A percentile compares a stretch with the other conserved stretches of the same genome.
These are phyloP conservation scores for Entomortierella parvispora DNA, from an alignment of 192 early-diverging fungal species.

Conservation along the genomic window DNA sequence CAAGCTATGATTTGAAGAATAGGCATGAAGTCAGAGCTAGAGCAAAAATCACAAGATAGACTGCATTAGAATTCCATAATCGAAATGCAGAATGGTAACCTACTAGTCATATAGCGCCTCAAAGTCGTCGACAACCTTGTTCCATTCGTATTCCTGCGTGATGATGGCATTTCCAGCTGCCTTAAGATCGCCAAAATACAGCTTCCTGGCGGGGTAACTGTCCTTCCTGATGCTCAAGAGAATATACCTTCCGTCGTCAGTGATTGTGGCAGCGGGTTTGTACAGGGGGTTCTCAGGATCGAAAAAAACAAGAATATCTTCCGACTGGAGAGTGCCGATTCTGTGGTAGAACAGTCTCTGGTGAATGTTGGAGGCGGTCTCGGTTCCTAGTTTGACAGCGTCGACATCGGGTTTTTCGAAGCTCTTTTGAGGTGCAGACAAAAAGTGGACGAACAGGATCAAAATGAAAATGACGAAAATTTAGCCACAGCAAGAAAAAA, in stretches of 20 bases:
- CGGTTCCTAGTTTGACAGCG: slow-evolving; percentile 1
- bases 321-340: slow-evolving; percentile 61
- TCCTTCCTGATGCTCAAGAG: slow-evolving; percentile 53
- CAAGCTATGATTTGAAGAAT: slow-evolving; percentile 29
- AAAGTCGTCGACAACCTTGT: slow-evolving; percentile 60
- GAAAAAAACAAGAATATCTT: slow-evolving; percentile 65
- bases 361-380: slow-evolving; percentile 15
- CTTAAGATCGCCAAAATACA: slow-evolving; percentile 50
- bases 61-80: too few species aligned
- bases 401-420: slow-evolving; percentile 11
- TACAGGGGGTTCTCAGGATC: slow-evolving; percentile 57
- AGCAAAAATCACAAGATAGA: too few species aligned
- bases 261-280: slow-evolving; percentile 26
- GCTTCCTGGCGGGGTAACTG: slow-evolving; percentile 56
- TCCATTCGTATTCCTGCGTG: slow-evolving; percentile 38
- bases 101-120: slow-evolving; percentile 52
- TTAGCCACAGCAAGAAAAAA: too few species aligned
- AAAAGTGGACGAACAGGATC: too few species aligned
- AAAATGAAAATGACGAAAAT: too few species aligned
- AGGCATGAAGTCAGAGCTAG: background rate
- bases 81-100: background rate
- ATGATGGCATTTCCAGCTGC: slow-evolving; percentile 14
- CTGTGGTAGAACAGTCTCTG: slow-evolving; percentile 52
- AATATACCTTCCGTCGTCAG: slow-evolving; percentile 68
- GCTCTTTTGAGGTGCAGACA: slow-evolving; percentile 5